Conservation (phyloP, 2,329 filamentous ascomycete genomes). For the Magnaporthales sp. region DNA sequence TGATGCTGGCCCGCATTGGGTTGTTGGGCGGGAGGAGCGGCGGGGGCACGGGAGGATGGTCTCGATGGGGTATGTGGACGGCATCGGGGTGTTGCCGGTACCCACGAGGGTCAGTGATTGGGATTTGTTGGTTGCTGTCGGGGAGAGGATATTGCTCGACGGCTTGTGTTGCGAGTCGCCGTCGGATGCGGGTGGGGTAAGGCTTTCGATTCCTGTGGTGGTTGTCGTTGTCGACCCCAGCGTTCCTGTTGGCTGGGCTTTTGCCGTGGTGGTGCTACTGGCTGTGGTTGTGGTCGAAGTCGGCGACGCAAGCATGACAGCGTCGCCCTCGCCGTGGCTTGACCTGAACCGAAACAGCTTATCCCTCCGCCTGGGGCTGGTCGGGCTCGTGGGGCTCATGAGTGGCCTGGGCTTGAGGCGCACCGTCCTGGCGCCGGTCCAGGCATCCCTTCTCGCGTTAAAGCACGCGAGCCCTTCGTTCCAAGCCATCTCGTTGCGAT, state of each 20-base stretch:
- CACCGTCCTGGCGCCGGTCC: conserved; percentile 67
- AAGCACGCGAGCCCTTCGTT: conserved; percentile 80
- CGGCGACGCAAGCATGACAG: conserved; percentile 16
- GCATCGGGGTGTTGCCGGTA: conserved; percentile 18
- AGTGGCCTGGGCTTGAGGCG: conserved; percentile 40
- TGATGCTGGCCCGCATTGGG: conserved; percentile 69
- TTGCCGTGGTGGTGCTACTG: neutral
- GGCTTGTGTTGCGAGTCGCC: conserved; percentile 16
- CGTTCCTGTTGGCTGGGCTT: neutral
- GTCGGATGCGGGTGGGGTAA: conserved; percentile 34
- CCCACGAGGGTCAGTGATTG: conserved; percentile 13
- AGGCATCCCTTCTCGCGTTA: conserved; percentile 66
- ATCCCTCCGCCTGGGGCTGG: conserved; percentile 40
- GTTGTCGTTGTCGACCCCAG: conserved; percentile 14
- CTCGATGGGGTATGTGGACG: conserved; percentile 39
- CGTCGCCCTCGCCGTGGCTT: conserved; percentile 11
- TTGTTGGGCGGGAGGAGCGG: conserved; percentile 68
- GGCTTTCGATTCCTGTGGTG: conserved; percentile 13
- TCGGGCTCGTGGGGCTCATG: conserved; percentile 25
- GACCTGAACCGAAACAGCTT: conserved; percentile 34
- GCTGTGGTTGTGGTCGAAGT: conserved; percentile 11
- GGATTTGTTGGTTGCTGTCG: conserved; percentile 7
- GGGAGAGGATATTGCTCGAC: conserved; percentile 8
- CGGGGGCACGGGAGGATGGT: conserved; percentile 59
- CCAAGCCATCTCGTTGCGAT: conserved; percentile 61